Percentiles rank a stretch among this genome's conserved stretches.
These are phyloP conservation scores for Psilocybe tampanensis DNA, from an alignment of 768 basidiomycete species.

Conservation along the genomic window DNA sequence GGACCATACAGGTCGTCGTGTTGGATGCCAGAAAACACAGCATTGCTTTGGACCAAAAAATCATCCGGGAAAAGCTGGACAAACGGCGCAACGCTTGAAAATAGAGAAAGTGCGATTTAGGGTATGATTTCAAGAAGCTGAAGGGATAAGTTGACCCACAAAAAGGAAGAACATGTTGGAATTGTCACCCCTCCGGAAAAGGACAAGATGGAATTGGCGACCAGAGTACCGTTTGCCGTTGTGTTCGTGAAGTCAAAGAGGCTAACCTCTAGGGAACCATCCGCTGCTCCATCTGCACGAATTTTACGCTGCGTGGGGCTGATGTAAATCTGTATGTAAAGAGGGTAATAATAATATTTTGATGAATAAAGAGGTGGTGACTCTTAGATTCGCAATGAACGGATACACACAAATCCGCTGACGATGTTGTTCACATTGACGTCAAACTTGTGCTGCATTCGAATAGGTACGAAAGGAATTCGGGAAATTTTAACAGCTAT, in stretches of 20 bases:
- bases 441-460: slow-evolving; percentile 21
- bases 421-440: slow-evolving; percentile 20
- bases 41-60: slow-evolving; percentile 24
- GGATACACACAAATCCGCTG: slow-evolving; percentile 17
- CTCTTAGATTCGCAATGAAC: not conserved
- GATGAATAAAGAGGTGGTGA: no score
- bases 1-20: slow-evolving; percentile 28
- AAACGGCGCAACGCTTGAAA: slow-evolving; percentile 24
- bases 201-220: slow-evolving; percentile 24
- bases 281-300: slow-evolving; percentile 26
- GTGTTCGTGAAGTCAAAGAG: slow-evolving; percentile 30
- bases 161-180: slow-evolving; percentile 25
- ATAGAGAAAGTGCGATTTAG: not conserved
- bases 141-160: slow-evolving; percentile 18
- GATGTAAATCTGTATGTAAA: slow-evolving; percentile 27
- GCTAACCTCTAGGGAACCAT: slow-evolving; percentile 24
- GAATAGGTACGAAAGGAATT: no score
- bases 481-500: not conserved
- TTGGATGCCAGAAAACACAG: slow-evolving; percentile 27
- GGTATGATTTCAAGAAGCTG: not conserved
- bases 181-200: slow-evolving; percentile 21
- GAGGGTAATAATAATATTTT: not conserved
- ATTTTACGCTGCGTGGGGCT: slow-evolving; percentile 28
- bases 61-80: slow-evolving; percentile 24
- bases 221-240: slow-evolving; percentile 25